Evolutionary conservation across 768 basidiomycete genomes (phyloP).

Genomic region (Boletus coccyginus): DNA sequence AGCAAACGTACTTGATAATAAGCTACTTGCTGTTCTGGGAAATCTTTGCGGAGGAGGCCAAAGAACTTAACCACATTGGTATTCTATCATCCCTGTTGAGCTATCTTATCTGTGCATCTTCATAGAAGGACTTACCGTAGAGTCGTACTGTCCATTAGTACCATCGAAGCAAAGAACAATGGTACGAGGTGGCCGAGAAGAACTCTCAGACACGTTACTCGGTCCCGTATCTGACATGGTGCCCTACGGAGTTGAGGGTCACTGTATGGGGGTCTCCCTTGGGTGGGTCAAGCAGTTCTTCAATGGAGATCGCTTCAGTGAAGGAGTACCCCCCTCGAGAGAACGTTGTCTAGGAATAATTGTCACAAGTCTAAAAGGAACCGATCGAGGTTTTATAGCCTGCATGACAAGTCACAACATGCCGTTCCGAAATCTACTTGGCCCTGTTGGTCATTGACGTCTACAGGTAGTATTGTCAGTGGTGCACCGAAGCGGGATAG

Average conservation of each 20-base stretch:
- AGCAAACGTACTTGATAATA: constrained; percentile 63
- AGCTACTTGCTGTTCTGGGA: constrained; percentile 49
- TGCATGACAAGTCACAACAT: background rate
- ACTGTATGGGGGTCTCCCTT: background rate
- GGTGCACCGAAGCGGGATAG: too few relatives aligned
- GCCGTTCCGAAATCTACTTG: background rate
- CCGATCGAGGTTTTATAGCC: constrained; percentile 1
- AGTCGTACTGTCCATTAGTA: constrained; percentile 51
- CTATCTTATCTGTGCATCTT: background rate
- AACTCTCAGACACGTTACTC: background rate
- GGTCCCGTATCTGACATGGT: constrained; percentile 18
- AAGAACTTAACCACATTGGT: constrained; percentile 74
- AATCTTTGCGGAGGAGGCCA: constrained; percentile 59
- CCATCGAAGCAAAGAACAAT: constrained; percentile 73
- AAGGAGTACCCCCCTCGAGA: background rate
- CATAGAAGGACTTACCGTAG: constrained; percentile 35
- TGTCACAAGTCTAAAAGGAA: background rate
- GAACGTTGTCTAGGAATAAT: background rate
- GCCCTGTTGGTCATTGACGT: background rate
- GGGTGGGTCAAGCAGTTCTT: background rate
- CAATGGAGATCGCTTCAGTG: background rate
- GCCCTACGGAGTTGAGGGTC: background rate
- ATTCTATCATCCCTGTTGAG: constrained; percentile 36
- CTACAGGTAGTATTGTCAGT: background rate
- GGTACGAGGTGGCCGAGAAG: constrained; percentile 33